These are phyloP conservation scores for Colletotrichum sp. DNA, from an alignment of 2,329 filamentous ascomycete genomes.

Conservation along the genomic window DNA sequence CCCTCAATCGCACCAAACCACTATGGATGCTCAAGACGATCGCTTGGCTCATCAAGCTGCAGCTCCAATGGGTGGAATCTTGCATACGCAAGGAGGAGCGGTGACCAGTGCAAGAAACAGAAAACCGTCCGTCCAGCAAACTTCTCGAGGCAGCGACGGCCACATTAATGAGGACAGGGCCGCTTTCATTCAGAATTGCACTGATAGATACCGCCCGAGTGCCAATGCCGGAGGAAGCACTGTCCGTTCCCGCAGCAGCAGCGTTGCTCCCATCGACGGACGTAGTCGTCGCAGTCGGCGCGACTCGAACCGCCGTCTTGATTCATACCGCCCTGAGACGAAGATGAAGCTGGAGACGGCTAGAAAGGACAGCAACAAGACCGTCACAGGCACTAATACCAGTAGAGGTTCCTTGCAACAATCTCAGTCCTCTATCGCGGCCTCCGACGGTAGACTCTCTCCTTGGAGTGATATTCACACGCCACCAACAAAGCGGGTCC, in stretches of 20 bases:
- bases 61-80: background rate
- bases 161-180: slow-evolving; percentile 3
- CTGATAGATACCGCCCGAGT: background rate
- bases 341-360: background rate
- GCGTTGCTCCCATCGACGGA: background rate
- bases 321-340: background rate
- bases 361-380: background rate
- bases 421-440: background rate
- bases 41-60: background rate
- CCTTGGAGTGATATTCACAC: slow-evolving; percentile 29
- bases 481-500: background rate
- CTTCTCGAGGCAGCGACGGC: background rate
- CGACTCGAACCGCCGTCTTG: background rate
- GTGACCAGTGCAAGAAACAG: background rate
- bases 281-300: background rate
- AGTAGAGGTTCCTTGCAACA: background rate
- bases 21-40: background rate
- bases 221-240: background rate
- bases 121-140: background rate
- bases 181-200: background rate
- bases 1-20: background rate
- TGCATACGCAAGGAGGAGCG: background rate
- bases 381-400: background rate
- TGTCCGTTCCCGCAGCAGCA: background rate
- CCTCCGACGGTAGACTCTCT: slow-evolving; percentile 26